Base-by-base conservation (phyloP, 2,329 filamentous ascomycete genomes). In the Claviceps monticola region DNA sequence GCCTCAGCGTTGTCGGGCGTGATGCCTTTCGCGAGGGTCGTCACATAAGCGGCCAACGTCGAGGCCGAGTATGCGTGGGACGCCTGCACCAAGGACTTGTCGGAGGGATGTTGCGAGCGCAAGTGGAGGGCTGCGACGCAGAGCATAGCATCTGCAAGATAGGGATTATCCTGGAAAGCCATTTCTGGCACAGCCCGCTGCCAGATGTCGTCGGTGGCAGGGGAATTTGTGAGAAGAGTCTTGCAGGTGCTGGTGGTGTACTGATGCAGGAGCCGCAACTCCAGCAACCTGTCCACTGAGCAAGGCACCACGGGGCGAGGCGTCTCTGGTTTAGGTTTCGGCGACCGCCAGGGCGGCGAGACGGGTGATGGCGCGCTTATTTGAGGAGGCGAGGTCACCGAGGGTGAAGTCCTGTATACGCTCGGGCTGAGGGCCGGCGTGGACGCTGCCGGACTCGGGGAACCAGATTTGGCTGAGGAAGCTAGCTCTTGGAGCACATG, bases 41-140 rank as follows among this genome's bases (percentile, higher is more conserved):
- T 69, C 54, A 78, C 78, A 60, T 83, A 84, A 53, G 80, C 74
- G 41, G 76, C 73, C 42, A 83, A 67, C 3, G 79, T 78, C 13
- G 80, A 80, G 3, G 79, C 79, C 69, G 82, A 81, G 61, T 84
- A 84, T 16, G 75, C 73, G 61, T 83, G 80, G 2, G 78, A 82
- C 11, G 80, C 80, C 51, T 76, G 75, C 44, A 80, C 69, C n/a
- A 84, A 65, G 41, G 74, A 71, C 58, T 73, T 74, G 60, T 84
- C 79, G n/a, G 77, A 68, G 1, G 80, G 80, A 9, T 70, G 60
- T 44, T 74, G 64, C 29, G 76, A 75, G 34, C 80, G 74, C 51
- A 84, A 65, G 58, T 84, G 82, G 23, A 84, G 68, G 9, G 81
- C 80, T 3, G 81, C 76, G 3, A 84, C 75, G 49, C 80, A 81